These are phyloP conservation scores for Cantharellus cinnabarinus DNA, from an alignment of 768 basidiomycete species.

Conservation along the genomic window DNA sequence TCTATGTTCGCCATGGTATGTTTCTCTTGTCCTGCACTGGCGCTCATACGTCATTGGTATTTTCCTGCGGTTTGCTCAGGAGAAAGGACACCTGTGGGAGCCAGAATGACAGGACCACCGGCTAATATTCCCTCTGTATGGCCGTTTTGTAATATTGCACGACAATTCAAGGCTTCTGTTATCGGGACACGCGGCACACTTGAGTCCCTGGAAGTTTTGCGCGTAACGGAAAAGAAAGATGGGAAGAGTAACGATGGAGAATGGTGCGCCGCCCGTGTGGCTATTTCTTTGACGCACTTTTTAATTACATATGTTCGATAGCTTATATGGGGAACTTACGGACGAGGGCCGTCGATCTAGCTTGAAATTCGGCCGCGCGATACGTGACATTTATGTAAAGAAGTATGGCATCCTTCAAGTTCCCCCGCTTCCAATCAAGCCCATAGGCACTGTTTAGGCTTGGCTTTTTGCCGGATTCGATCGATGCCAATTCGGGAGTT, in stretches of 20 bases:
- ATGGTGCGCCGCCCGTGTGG: conserved; percentile 28
- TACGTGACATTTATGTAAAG: conserved; percentile 47
- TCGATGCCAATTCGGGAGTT: not conserved
- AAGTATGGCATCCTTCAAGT: conserved; percentile 21
- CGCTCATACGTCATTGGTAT: not conserved
- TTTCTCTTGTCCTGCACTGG: not conserved
- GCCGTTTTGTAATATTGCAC: conserved; percentile 12
- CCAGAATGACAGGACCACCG: conserved; percentile 38
- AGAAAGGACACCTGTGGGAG: conserved; percentile 57
- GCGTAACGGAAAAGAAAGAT: conserved; percentile 35
- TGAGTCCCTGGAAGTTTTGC: conserved; percentile 21
- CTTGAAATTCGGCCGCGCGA: conserved; percentile 34
- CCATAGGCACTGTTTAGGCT: conserved; percentile 24
- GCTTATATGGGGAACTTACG: conserved; percentile 52
- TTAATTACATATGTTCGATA: conserved; percentile 11
- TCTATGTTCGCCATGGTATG: conserved; percentile 58
- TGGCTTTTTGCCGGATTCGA: conserved; percentile 34
- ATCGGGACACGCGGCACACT: conserved; percentile 1
- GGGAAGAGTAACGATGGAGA: conserved; percentile 34
- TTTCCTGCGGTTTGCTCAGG: conserved; percentile 21
- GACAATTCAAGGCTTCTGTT: conserved; percentile 12
- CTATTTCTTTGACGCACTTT: not conserved
- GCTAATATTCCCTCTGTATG: conserved; percentile 49
- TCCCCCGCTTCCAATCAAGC: not conserved
- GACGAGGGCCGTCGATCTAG: conserved; percentile 57